Evolutionary conservation across 306 rosid species (phyloP), one percentile per base, ranked within the genome.

Genomic region (Potentilla sterilis): DNA sequence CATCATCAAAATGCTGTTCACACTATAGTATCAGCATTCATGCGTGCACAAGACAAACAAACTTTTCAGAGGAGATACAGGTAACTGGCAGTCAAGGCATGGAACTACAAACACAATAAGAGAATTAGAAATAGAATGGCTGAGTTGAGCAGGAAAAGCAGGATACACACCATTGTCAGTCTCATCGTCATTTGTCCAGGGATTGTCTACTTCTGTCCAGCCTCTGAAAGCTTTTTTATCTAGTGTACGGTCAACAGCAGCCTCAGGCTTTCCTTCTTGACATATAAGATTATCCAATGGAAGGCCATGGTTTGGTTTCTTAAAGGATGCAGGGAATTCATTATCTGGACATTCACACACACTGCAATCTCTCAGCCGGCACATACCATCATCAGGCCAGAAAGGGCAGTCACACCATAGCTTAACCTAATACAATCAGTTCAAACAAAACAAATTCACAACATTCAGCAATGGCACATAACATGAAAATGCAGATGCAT

Each of bases 311-410:
- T 47, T 58, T 28, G 97, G 93, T 84, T 82, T 88, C 92, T 88
- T 92, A 83, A 92, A 90, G 43, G 82, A 78, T 76, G 88, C 99
- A 0, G 99, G 99, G 72, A 95, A 95, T 81, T 95, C 99, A 37
- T 42, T 85, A 12, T 95, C 97, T 16, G 97, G 92, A 64, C 99
- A 95, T 85, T 95, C 99, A 82, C 99, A 95, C 46, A 95, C 99
- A 86, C 96, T 95, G 79, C 97, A 95, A 70, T 95, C 99, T 76
- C 97, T 87, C 91, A 95, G 81, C 65, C 88, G 90, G 80, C 99
- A 95, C 99, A 95, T 95, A 44, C 99, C 99, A 82, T 95, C 99
- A 43, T 95, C 97, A 34, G 96, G 99, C 99, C 99, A 95, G 78
- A 92, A 95, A 32, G 97, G 99, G 81, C 99, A 95, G 85, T 95